Percentiles rank a stretch among this genome's conserved stretches.
These are phyloP conservation scores for Fusarium bactridioides DNA, from an alignment of 2,329 filamentous ascomycete species.

Conservation along the genomic window DNA sequence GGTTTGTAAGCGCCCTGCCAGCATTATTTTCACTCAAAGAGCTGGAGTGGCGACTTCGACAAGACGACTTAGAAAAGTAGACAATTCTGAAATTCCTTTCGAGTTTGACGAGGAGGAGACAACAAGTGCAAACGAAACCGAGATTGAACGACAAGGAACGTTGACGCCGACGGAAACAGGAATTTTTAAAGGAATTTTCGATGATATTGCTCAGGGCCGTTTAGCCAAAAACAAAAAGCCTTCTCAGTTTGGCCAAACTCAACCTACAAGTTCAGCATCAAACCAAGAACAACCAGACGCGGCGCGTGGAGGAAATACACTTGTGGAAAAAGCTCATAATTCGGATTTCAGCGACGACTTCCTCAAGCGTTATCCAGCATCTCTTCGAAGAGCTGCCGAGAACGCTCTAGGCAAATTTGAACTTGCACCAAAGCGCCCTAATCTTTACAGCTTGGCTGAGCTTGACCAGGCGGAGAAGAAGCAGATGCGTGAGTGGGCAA, in stretches of 20 bases:
- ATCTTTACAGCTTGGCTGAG: constrained; percentile 40
- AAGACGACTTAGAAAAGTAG: constrained; percentile 21
- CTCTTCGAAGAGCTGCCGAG: constrained; percentile 51
- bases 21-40: constrained; percentile 32
- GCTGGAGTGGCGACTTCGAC: constrained; percentile 29
- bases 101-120: constrained; percentile 57
- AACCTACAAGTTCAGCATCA: not conserved
- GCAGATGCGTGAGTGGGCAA: constrained; percentile 46
- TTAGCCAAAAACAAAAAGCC: constrained; percentile 43
- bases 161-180: constrained; percentile 66
- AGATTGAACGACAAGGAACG: constrained; percentile 50
- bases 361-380: constrained; percentile 49
- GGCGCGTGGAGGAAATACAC: constrained; percentile 37
- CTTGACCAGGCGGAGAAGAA: constrained; percentile 44
- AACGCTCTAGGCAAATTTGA: constrained; percentile 51
- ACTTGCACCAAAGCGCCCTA: constrained; percentile 40
- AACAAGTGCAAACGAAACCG: constrained; percentile 26
- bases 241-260: not conserved
- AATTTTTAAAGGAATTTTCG: constrained; percentile 67
- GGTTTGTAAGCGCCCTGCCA: constrained; percentile 38
- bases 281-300: not conserved
- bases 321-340: constrained; percentile 46
- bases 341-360: constrained; percentile 47
- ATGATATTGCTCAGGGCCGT: constrained; percentile 50
- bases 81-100: constrained; percentile 59